These are phyloP conservation scores for Eragrostis tef DNA, from an alignment of 202 grass and related monocot genomes.

Conservation along the genomic window DNA sequence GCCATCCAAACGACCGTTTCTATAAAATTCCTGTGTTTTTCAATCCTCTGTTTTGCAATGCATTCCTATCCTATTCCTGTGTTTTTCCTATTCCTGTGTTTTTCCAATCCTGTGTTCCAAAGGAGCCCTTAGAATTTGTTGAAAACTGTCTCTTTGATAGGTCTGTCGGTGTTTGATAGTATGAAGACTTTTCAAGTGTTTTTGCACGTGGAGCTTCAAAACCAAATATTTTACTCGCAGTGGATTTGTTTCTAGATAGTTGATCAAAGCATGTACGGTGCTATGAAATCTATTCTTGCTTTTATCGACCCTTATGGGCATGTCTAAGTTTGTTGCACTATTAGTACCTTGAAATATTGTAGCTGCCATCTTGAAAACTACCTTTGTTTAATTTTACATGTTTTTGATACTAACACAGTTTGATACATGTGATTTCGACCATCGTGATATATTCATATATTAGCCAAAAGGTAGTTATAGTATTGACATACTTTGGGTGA, in stretches of 20 bases:
- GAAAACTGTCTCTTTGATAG: not conserved
- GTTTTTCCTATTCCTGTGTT: too few relatives aligned
- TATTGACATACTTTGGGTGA: not conserved
- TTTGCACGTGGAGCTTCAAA: not conserved
- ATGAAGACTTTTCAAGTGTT: not conserved
- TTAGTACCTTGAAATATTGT: slow-evolving; percentile 18
- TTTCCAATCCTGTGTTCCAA: too few relatives aligned
- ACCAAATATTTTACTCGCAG: not conserved
- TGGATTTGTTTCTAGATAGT: not conserved
- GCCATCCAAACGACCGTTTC: too few relatives aligned
- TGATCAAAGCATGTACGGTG: not conserved
- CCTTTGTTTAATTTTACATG: not conserved
- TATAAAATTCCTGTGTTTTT: too few relatives aligned
- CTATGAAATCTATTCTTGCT: slow-evolving; percentile 8
- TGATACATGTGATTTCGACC: not conserved
- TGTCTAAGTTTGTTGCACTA: not conserved
- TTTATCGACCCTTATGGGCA: slow-evolving; percentile 40
- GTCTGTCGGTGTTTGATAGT: not conserved
- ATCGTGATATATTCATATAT: not conserved
- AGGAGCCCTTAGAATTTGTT: too few relatives aligned
- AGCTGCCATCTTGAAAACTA: slow-evolving; percentile 33
- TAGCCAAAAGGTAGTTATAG: not conserved
- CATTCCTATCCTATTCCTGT: too few relatives aligned
- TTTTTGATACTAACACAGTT: not conserved
- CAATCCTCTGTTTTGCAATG: too few relatives aligned